Base-by-base conservation (phyloP, 2,329 filamentous ascomycete species). In the Thielaviopsis populi region DNA sequence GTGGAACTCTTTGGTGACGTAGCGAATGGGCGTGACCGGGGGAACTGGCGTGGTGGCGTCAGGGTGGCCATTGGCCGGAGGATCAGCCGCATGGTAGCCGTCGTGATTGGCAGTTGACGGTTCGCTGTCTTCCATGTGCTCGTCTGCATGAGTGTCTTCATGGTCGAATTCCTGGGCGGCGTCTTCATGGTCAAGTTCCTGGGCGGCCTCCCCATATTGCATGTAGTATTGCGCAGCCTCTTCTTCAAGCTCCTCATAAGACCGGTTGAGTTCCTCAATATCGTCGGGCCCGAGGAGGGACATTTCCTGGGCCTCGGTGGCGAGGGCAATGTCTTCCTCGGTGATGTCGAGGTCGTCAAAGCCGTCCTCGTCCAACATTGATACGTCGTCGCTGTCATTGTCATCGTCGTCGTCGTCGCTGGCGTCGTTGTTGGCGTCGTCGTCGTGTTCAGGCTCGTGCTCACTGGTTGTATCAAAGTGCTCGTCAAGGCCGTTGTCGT, bases 221-320 rank as follows among this genome's bases (percentile, higher is more conserved):
- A 58, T 61, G 15, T 50, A 13, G 22, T 54, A 27, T 13, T 41
- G 41, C 17, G 63, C 65, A 33, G 56, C 62, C 66, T 67, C 65
- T 64, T 67, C 67, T 60, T 65, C 65, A 15, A 63, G 54, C 15
- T 62, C 61, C 19, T 63, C 46, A 41, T 66, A 66, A 1, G 65
- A 66, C 15, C 65, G 56, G 37, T 67, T 68, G 58, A 71, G 68
- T 10, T 76, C 73, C 1, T 78, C 73, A 1, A 74, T 66, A 22
- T 74, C 70, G 27, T 74, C 73, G 4, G 75, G 73, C 61, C 80
- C 79, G 71, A 82, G 71, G 11, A 82, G 70, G 1, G 82, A 84
- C 78, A 84, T 80, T 68, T 82, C 80, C 63, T 84, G 75, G 2
- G 82, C 82, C 69, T 85, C 83, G 2, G 78, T 74, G 3, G 79